These are phyloP conservation scores for Barnettozyma sucrosica DNA, from an alignment of 805 yeast genomes.

Conservation along the genomic window DNA sequence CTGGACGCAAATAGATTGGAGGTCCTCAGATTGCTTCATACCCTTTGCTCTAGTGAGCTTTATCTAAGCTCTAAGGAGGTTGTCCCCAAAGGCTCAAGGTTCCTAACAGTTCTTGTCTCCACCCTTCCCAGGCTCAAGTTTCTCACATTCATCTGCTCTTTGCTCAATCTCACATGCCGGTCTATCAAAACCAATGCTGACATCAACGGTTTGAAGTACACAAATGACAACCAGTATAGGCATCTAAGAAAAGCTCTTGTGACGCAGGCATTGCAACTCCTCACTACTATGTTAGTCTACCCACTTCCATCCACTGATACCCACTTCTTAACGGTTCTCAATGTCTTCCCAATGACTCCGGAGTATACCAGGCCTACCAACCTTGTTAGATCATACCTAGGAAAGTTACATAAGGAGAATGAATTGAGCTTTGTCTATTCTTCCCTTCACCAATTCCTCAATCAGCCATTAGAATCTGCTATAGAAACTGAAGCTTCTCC, in stretches of 20 bases:
- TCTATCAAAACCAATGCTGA: conserved; percentile 34
- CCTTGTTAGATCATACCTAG: conserved; percentile 44
- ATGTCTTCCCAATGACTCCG: conserved; percentile 21
- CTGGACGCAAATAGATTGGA: conserved; percentile 65
- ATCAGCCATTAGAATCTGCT: conserved; percentile 37
- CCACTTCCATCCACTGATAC: conserved; percentile 49
- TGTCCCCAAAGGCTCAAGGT: conserved; percentile 52
- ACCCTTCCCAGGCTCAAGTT: conserved; percentile 43
- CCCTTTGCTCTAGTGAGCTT: conserved; percentile 56
- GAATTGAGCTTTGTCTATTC: conserved; percentile 48
- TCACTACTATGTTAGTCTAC: conserved; percentile 56
- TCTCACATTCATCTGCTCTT: conserved; percentile 56
- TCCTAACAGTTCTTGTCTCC: conserved; percentile 48
- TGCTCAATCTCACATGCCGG: conserved; percentile 58
- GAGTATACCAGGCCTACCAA: conserved; percentile 35
- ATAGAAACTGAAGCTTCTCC: conserved; percentile 35
- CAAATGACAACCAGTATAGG: conserved; percentile 17
- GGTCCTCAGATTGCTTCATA: conserved; percentile 52
- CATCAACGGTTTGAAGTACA: conserved; percentile 41
- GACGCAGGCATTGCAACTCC: conserved; percentile 53
- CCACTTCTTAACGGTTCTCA: conserved; percentile 31
- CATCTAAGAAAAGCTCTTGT: conserved; percentile 43
- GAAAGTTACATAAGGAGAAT: conserved; percentile 46
- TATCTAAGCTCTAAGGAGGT: conserved; percentile 41
- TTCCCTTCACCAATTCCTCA: conserved; percentile 43